phyloP scores from a whole-genome alignment of 768 basidiomycete genomes.

The Mycena haematopus region DNA sequence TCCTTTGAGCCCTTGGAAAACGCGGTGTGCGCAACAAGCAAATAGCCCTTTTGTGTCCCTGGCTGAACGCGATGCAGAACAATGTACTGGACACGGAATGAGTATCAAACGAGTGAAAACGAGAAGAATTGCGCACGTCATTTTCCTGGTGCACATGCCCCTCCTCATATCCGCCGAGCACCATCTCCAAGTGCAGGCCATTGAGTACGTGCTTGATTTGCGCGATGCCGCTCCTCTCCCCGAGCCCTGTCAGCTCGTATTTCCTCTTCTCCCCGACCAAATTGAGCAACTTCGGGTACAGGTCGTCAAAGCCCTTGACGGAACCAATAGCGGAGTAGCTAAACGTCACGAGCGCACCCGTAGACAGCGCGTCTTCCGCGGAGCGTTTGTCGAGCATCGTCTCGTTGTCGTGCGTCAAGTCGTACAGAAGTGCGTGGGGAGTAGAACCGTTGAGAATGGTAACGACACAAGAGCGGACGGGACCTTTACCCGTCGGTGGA shows the following conservation, averaged over 20 bases:
- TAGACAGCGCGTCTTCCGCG: slow-evolving; percentile 94
- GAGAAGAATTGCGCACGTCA: slow-evolving; percentile 63
- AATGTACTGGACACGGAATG: slow-evolving; percentile 72
- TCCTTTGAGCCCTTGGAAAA: slow-evolving; percentile 85
- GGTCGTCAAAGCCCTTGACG: slow-evolving; percentile 96
- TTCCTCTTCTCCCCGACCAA: slow-evolving; percentile 82
- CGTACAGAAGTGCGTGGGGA: slow-evolving; percentile 94
- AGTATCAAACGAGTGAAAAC: background rate
- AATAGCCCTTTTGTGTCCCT: slow-evolving; percentile 85
- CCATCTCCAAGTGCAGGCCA: slow-evolving; percentile 90
- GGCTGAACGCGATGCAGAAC: slow-evolving; percentile 93
- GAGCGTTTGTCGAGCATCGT: slow-evolving; percentile 88
- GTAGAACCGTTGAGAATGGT: slow-evolving; percentile 83
- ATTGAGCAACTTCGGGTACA: slow-evolving; percentile 94
- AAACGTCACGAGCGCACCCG: slow-evolving; percentile 92
- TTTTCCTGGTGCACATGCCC: slow-evolving; percentile 98
- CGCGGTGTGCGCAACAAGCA: slow-evolving; percentile 91
- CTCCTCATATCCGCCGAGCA: slow-evolving; percentile 84
- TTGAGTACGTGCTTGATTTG: slow-evolving; percentile 78
- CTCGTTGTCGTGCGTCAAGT: slow-evolving; percentile 98
- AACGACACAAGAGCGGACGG: slow-evolving; percentile 73
- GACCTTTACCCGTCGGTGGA: slow-evolving; percentile 85
- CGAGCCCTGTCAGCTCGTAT: slow-evolving; percentile 74
- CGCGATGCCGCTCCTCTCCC: slow-evolving; percentile 62
- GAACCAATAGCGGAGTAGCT: slow-evolving; percentile 88